Evolutionary conservation across 352 stramenopile species (phyloP).

Genomic region (Blastocystis sp.): DNA sequence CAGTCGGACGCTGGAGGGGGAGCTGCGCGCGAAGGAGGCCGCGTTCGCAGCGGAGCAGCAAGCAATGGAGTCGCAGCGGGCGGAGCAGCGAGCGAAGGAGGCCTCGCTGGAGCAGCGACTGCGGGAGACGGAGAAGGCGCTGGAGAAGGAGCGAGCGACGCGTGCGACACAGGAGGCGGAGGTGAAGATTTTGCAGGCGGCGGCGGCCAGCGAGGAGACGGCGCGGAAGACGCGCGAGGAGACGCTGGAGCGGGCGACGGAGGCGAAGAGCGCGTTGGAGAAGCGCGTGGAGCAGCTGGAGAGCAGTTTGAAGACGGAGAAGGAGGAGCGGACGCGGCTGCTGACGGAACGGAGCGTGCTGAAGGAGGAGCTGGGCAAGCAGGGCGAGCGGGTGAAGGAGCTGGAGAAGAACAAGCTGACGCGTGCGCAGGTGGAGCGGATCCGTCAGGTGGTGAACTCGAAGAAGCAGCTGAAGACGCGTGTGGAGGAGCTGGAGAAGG

Average conservation of each 20-base stretch:
- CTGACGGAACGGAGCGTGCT: background rate
- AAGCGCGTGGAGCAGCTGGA: background rate
- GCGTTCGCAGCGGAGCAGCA: background rate
- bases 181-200: background rate
- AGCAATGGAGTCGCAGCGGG: background rate
- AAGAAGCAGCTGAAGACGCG: conserved; percentile 13
- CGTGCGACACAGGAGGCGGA: background rate
- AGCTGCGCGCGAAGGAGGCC: background rate
- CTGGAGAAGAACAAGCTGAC: conserved; percentile 55
- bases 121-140: background rate
- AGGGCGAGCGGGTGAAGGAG: conserved; percentile 8
- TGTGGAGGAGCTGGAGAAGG: background rate
- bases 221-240: background rate
- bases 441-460: conserved; percentile 2
- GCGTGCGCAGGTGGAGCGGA: background rate
- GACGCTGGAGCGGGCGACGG: background rate
- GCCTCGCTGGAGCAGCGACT: background rate
- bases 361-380: conserved; percentile 12
- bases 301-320: background rate
- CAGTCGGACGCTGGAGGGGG: background rate
- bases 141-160: background rate
- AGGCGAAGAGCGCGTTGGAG: background rate
- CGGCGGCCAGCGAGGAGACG: background rate
- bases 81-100: background rate
- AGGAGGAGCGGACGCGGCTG: background rate